Base-by-base conservation (phyloP, 208 protist species). In the Leishmania mexicana region DNA sequence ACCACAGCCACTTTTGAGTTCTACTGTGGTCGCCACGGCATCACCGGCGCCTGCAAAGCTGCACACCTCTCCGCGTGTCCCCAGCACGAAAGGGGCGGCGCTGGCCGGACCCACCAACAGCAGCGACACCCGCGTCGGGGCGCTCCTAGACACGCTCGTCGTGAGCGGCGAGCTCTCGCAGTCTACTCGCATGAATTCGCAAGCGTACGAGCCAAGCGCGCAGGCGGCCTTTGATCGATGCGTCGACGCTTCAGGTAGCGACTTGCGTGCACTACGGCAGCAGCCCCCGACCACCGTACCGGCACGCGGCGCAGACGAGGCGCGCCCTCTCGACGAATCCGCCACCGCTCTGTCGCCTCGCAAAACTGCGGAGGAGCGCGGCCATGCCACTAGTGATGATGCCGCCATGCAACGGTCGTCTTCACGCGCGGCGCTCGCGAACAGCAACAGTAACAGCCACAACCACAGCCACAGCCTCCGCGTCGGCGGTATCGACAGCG, bases 161-260 rank as follows among this genome's bases (percentile, higher is more conserved):
- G 77, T 49, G n/a, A 81, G 81, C 28, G 60, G 62, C n/a, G 77
- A 81, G 62, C 81, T 79, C 15, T 81, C 81, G 21, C 81, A 68
- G 53, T 79, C 77, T 7, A 71, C 54, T 58, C 40, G 28, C 40
- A 15, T 53, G 21, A 40, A 19, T n/a, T 45, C 77, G 54, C 47
- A 58, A 64, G 35, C 64, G 72, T 28, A 47, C 42, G 54, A 60
- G 28, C 19, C 53, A 10, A 53, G 10, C 72, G 75, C 49, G 51
- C 62, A 58, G 72, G 13, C 73, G 42, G 72, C 76, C 24, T 73
- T 77, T 58, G 71, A 85, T 31, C 77, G 76, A 31, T 81, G 78
- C 77, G 21, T 77, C 7, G 13, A 38, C 31, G 75, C 77, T 40
- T 85, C 72, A 7, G 19, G 64, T 51, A 81, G 40, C 70, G 64